phyloP scores from a whole-genome alignment of 805 yeast species.

The Myxozyma neglecta region DNA sequence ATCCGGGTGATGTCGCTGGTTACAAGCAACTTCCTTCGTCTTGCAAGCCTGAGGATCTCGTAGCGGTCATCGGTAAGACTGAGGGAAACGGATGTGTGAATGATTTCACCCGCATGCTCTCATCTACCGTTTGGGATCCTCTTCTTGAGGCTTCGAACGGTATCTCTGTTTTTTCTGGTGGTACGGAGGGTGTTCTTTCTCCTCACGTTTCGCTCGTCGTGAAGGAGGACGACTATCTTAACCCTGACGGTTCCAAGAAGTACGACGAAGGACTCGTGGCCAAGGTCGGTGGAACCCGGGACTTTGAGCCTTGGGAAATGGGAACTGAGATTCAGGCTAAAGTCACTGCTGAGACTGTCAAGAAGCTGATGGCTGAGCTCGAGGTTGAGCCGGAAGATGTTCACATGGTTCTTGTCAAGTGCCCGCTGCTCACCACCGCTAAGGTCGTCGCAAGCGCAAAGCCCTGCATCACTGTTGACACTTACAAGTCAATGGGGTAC shows the following conservation, averaged over 20 bases:
- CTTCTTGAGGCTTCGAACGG: constrained; percentile 23
- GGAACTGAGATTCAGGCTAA: constrained; percentile 31
- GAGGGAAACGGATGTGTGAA: constrained; percentile 32
- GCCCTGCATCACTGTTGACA: constrained; percentile 29
- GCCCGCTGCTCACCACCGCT: constrained; percentile 31
- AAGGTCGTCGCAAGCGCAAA: constrained; percentile 29
- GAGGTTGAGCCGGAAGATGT: constrained; percentile 27
- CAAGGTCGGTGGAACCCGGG: constrained; percentile 30
- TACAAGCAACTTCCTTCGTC: constrained; percentile 18
- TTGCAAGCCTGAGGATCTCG: constrained; percentile 17
- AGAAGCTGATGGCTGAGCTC: constrained; percentile 23
- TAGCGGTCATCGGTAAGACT: constrained; percentile 31
- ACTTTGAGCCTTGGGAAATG: constrained; percentile 32
- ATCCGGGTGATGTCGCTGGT: constrained; percentile 30
- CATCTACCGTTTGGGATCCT: constrained; percentile 32
- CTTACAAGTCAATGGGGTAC: constrained; percentile 33
- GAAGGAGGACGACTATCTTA: constrained; percentile 23
- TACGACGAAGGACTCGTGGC: constrained; percentile 30
- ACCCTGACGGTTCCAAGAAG: constrained; percentile 16
- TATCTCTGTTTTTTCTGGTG: constrained; percentile 32
- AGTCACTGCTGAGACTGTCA: constrained; percentile 23
- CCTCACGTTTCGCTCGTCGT: constrained; percentile 29
- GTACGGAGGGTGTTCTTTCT: constrained; percentile 31
- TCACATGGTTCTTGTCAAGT: constrained; percentile 32
- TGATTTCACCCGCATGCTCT: constrained; percentile 32